These are phyloP conservation scores for Penicillium manginii DNA, from an alignment of 495 filamentous ascomycete genomes.

Conservation along the genomic window DNA sequence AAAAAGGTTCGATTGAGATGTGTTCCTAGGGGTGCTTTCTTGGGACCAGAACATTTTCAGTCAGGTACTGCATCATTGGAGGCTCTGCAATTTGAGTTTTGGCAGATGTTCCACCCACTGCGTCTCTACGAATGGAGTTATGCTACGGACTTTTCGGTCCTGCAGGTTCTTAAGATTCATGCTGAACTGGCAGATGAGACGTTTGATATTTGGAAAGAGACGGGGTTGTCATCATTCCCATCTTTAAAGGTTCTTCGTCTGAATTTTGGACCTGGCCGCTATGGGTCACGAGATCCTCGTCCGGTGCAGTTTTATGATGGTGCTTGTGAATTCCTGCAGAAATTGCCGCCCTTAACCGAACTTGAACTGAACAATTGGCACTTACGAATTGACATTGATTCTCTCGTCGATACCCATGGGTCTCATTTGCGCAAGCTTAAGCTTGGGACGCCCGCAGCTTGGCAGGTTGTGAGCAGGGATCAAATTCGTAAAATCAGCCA, in stretches of 20 bases:
- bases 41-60: background rate
- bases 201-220: background rate
- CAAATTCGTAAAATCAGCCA: background rate
- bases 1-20: background rate
- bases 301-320: background rate
- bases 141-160: background rate
- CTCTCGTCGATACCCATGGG: background rate
- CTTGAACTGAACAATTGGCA: background rate
- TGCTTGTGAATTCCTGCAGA: background rate
- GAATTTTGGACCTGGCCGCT: too few relatives aligned
- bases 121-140: background rate
- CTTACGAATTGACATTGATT: background rate
- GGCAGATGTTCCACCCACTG: too few relatives aligned
- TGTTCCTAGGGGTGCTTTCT: background rate
- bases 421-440: background rate
- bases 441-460: background rate
- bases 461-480: background rate
- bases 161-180: background rate
- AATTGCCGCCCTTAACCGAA: background rate
- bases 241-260: background rate
- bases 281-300: background rate
- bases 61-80: background rate
- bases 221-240: background rate
- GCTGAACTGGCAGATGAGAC: background rate
- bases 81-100: too few relatives aligned